phyloP scores from a whole-genome alignment of 176 grass and related monocot species.

The Raddia distichophylla region DNA sequence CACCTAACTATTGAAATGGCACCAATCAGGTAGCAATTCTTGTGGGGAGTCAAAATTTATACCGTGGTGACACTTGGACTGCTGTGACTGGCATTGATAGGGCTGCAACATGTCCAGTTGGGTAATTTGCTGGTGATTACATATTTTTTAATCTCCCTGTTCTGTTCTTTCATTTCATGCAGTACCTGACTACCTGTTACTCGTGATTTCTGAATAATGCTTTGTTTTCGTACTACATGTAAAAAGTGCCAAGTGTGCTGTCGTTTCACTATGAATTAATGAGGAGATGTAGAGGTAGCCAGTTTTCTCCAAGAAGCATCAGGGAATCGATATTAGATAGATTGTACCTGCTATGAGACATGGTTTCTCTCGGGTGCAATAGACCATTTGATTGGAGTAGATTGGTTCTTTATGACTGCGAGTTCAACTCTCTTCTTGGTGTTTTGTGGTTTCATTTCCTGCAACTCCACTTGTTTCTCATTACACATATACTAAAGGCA shows the following conservation, averaged over 20 bases:
- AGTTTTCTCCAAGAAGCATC: background rate
- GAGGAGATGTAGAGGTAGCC: background rate
- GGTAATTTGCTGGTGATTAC: constrained; percentile 33
- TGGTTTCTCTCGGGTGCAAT: background rate
- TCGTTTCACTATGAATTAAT: background rate
- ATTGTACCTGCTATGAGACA: background rate
- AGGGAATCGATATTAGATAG: background rate
- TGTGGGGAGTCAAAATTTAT: constrained; percentile 67
- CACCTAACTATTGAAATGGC: constrained; percentile 7
- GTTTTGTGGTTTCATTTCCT: too few relatives aligned
- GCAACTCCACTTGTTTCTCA: too few relatives aligned
- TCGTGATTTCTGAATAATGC: background rate
- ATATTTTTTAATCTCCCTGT: background rate
- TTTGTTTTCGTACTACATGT: background rate
- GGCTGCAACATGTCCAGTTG: constrained; percentile 60
- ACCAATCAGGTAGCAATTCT: constrained; percentile 60
- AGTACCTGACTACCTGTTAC: background rate
- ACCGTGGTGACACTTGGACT: constrained; percentile 56
- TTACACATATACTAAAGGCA: too few relatives aligned
- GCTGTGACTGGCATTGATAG: constrained; percentile 51
- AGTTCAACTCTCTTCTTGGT: too few relatives aligned
- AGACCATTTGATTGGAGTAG: background rate
- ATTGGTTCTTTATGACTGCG: too few relatives aligned
- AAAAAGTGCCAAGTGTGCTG: background rate
- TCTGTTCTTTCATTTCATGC: background rate